phyloP scores from a whole-genome alignment of 2,329 filamentous ascomycete species.

The Talaromyces sp. region DNA sequence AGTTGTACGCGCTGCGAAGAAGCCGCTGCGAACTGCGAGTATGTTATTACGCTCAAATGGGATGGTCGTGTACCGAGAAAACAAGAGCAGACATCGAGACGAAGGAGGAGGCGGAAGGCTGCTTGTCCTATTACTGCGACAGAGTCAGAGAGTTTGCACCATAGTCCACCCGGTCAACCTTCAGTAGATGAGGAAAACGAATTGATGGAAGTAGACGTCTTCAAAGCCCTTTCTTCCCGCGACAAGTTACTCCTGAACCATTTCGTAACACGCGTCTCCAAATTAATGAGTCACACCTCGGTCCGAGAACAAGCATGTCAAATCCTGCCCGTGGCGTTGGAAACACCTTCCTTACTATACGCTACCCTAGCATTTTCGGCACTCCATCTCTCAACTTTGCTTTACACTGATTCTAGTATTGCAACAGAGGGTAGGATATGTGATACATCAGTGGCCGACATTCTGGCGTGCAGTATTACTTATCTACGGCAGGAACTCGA shows the following conservation, averaged over 20 bases:
- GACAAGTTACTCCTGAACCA: slow-evolving; percentile 23
- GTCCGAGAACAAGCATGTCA: slow-evolving; percentile 24
- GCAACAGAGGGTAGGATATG: not conserved
- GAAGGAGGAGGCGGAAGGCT: not conserved
- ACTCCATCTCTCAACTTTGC: slow-evolving; percentile 20
- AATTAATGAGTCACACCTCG: slow-evolving; percentile 23
- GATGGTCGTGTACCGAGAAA: slow-evolving; percentile 22
- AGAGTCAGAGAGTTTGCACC: not conserved
- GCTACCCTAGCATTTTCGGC: slow-evolving; percentile 26
- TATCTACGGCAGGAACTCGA: not conserved
- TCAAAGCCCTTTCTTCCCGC: not conserved
- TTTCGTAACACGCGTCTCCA: slow-evolving; percentile 23
- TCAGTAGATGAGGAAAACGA: not conserved
- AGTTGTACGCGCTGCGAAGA: slow-evolving; percentile 22
- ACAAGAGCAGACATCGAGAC: slow-evolving; percentile 9
- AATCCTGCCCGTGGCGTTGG: slow-evolving; percentile 23
- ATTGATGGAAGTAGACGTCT: not conserved
- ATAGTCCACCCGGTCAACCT: not conserved
- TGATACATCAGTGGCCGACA: not conserved
- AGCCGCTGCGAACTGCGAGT: slow-evolving; percentile 22
- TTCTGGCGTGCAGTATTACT: not conserved
- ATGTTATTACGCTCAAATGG: slow-evolving; percentile 24
- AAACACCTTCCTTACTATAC: slow-evolving; percentile 24
- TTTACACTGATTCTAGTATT: not conserved
- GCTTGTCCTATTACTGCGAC: not conserved